These are phyloP conservation scores for Podaxis sp. DNA, from an alignment of 768 basidiomycete genomes.

Conservation along the genomic window DNA sequence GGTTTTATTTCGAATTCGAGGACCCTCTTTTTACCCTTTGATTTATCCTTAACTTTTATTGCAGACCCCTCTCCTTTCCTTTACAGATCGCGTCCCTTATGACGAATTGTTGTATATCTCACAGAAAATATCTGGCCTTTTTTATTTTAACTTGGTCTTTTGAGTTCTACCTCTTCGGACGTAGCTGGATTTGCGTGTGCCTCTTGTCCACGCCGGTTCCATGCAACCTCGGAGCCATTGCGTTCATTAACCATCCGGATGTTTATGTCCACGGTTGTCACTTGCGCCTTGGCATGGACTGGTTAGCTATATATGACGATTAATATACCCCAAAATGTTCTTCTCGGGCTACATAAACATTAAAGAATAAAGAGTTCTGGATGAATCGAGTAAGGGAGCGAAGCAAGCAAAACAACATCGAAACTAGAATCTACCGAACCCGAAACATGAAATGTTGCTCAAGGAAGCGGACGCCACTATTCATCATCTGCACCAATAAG, in stretches of 20 bases:
- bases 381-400: not conserved
- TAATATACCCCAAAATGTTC: not conserved
- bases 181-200: not conserved
- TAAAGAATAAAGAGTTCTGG: not conserved
- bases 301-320: not conserved
- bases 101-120: not conserved
- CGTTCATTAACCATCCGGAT: no score
- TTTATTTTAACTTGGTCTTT: not conserved
- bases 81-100: not conserved
- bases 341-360: not conserved
- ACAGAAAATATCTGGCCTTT: not conserved
- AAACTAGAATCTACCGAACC: not conserved
- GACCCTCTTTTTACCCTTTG: constrained; percentile 18
- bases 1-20: constrained; percentile 4
- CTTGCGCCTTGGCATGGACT: no score
- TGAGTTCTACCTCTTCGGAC: not conserved
- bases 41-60: constrained; percentile 12
- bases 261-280: no score
- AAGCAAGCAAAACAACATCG: not conserved
- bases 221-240: no score
- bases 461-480: constrained; percentile 18
- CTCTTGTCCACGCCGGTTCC: no score
- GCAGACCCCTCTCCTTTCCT: not conserved
- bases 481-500: constrained; percentile 83
- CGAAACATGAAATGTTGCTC: not conserved